Evolutionary conservation across 2,329 filamentous ascomycete species (phyloP).

Genomic region (Diplodia corticola): DNA sequence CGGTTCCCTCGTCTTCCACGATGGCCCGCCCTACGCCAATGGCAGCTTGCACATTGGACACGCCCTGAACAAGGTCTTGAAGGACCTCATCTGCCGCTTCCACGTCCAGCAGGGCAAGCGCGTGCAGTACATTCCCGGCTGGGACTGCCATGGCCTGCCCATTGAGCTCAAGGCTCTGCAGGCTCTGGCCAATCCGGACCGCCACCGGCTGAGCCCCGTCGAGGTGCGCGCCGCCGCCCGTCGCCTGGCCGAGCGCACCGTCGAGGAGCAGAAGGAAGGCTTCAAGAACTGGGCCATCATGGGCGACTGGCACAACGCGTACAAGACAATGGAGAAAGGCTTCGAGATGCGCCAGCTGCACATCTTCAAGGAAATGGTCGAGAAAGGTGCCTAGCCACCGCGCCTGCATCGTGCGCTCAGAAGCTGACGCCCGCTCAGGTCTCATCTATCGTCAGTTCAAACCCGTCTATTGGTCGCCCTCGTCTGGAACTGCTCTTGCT

Average conservation of each 20-base stretch:
- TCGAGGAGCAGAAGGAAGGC: conserved; percentile 70
- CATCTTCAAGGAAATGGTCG: conserved; percentile 74
- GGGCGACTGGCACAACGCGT: conserved; percentile 75
- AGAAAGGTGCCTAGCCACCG: conserved; percentile 49
- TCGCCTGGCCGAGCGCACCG: conserved; percentile 65
- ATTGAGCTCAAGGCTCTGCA: conserved; percentile 95
- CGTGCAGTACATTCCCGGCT: conserved; percentile 84
- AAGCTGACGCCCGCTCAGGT: conserved; percentile 40
- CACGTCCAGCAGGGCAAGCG: conserved; percentile 75
- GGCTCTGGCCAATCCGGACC: conserved; percentile 37
- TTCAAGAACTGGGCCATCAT: conserved; percentile 76
- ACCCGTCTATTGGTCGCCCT: conserved; percentile 85
- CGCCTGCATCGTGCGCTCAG: not conserved
- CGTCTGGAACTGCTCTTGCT: conserved; percentile 74
- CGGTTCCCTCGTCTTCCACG: conserved; percentile 75
- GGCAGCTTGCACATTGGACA: conserved; percentile 89
- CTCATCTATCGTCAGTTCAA: conserved; percentile 77
- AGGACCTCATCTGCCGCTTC: conserved; percentile 85
- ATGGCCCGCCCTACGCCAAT: conserved; percentile 97
- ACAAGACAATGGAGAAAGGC: conserved; percentile 74
- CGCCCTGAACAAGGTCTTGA: conserved; percentile 94
- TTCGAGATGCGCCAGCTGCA: conserved; percentile 75
- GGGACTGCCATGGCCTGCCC: conserved; percentile 96
- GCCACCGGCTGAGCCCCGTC: conserved; percentile 46
- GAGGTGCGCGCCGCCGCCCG: conserved; percentile 66